Base-by-base conservation (phyloP, 805 yeast species). In the Candida khao-thaluensis region DNA sequence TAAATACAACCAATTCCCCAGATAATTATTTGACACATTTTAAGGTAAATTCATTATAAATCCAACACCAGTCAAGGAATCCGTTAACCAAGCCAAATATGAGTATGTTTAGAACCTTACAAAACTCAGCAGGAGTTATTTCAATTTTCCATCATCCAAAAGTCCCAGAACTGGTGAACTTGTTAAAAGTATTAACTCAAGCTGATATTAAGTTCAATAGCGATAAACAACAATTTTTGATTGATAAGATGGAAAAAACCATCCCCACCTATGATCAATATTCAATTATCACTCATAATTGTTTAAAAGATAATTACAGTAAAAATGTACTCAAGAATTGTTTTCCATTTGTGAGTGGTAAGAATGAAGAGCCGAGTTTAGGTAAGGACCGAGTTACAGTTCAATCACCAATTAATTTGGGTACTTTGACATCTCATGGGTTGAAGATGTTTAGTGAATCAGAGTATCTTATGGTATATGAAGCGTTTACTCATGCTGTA, bases 211-310 rank as follows among this genome's bases (percentile, higher is more conserved):
- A 56, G 23, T 45, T 65, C 41, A 62, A 65, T 45, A 54, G 51
- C 5, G 54, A 61, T 34, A 54, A 57, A 27, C 52, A 52, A 41
- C 43, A 56, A 40, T 66, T 69, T 40, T 57, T 56, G 31, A 43
- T 69, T 37, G 72, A 68, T 44, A 51, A 66, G 48, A 53, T 58
- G 62, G 59, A 60, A 12, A 56, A 65, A 41, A 56, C 59, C 29
- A 62, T 69, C 59, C 74, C 74, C 25, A 69, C 74, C 4, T 68
- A 54, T 42, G 71, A 64, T 49, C 73, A 68, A 48, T 69, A 61
- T 48, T 49, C 48, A 21, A 41, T 47, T 22, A 55, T 69, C 29
- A 43, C 56, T 33, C 42, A 51, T 36, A 53, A 58, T 25, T 64
- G 61, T 42, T 44, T 57, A 16, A 48, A 51, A 10, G 59, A 59